A percentile compares a stretch with the other conserved stretches of the same genome.
These are phyloP conservation scores for Saprolegnia diclina DNA, from an alignment of 352 stramenopile species.

Conservation along the genomic window DNA sequence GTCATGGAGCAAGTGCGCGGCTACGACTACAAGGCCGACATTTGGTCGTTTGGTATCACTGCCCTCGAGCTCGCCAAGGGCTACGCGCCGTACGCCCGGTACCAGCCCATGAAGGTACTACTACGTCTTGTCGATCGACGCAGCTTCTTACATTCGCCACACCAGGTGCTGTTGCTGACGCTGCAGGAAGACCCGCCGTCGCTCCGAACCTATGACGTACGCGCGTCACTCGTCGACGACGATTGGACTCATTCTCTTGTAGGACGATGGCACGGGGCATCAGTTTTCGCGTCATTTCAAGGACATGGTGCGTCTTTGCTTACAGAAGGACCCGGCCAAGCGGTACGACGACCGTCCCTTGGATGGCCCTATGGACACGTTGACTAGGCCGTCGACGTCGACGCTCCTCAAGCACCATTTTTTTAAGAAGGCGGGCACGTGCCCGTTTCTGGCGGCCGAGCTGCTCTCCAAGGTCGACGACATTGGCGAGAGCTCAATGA, in stretches of 20 bases:
- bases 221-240: slow-evolving; percentile 24
- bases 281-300: slow-evolving; percentile 85
- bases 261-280: slow-evolving; percentile 77
- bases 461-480: slow-evolving; percentile 76
- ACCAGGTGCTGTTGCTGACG: slow-evolving; percentile 89
- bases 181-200: slow-evolving; percentile 95
- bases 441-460: slow-evolving; percentile 53
- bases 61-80: slow-evolving; percentile 98
- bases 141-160: background rate
- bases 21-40: slow-evolving; percentile 97
- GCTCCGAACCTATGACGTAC: slow-evolving; percentile 83
- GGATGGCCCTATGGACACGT: background rate
- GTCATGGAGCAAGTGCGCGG: slow-evolving; percentile 89
- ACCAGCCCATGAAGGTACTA: slow-evolving; percentile 95
- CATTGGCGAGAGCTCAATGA: slow-evolving; percentile 86
- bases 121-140: background rate
- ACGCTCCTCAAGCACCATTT: slow-evolving; percentile 85
- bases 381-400: slow-evolving; percentile 69
- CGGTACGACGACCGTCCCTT: slow-evolving; percentile 34
- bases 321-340: slow-evolving; percentile 85
- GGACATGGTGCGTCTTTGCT: slow-evolving; percentile 83
- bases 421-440: slow-evolving; percentile 83
- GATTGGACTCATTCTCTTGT: background rate
- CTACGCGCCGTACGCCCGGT: slow-evolving; percentile 97
- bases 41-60: slow-evolving; percentile 99